These are phyloP conservation scores for Dictyostelium firmibasis DNA, from an alignment of 78 protist genomes.

Conservation along the genomic window DNA sequence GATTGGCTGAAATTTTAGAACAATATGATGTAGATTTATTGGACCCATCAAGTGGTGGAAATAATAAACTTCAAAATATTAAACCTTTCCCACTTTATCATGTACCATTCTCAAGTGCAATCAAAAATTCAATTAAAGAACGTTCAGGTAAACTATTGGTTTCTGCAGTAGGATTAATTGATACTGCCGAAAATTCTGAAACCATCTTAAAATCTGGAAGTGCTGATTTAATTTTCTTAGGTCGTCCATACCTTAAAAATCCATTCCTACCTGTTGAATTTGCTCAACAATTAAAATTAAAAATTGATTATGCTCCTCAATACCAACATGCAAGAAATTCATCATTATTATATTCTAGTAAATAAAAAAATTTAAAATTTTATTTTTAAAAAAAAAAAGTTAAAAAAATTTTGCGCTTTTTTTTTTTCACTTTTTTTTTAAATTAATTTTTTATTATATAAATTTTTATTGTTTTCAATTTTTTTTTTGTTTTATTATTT, in stretches of 20 bases:
- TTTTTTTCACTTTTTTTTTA: background rate
- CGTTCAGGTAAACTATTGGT: background rate
- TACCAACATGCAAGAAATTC: background rate
- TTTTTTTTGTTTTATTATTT: too few species aligned
- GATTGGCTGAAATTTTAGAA: background rate
- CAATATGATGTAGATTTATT: slow-evolving; percentile 16
- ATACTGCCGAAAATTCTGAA: slow-evolving; percentile 18
- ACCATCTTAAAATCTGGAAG: background rate
- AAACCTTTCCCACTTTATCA: slow-evolving; percentile 4
- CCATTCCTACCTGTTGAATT: background rate
- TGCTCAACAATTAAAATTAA: slow-evolving; percentile 7
- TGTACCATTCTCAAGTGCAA: slow-evolving; percentile 15
- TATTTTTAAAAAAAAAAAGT: too few species aligned
- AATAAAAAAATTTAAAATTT: background rate
- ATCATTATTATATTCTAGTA: background rate
- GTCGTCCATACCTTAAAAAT: slow-evolving; percentile 20
- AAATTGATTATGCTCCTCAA: background rate
- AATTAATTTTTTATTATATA: too few species aligned
- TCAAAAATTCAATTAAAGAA: slow-evolving; percentile 6
- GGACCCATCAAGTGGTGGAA: slow-evolving; percentile 68
- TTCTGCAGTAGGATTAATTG: slow-evolving; percentile 43
- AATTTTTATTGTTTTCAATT: too few species aligned
- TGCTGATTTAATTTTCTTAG: slow-evolving; percentile 34
- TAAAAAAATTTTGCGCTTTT: too few species aligned
- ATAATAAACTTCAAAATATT: background rate